Evolutionary conservation across 2,329 filamentous ascomycete genomes (phyloP).

Genomic region (Colletotrichum theobromicola): DNA sequence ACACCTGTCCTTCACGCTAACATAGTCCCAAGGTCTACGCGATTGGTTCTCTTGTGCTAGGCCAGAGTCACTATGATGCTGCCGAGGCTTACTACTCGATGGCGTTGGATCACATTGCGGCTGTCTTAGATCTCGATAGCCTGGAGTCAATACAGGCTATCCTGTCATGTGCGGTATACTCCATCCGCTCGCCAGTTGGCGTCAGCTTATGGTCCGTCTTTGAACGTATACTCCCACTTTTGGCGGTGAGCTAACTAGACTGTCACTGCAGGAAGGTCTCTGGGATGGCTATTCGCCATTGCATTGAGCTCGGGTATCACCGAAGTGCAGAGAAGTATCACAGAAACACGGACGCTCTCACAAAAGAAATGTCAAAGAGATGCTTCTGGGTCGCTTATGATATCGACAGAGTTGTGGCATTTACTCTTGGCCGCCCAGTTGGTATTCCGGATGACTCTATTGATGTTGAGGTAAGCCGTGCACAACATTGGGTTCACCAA

Average conservation of each 20-base stretch:
- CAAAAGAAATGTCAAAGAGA: slow-evolving; percentile 32
- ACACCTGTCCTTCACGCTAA: neutral
- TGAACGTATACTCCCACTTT: too few species aligned
- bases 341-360: slow-evolving; percentile 20
- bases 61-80: slow-evolving; percentile 4
- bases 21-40: slow-evolving; percentile 14
- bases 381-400: slow-evolving; percentile 38
- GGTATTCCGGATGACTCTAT: slow-evolving; percentile 30
- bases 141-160: slow-evolving; percentile 37
- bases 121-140: slow-evolving; percentile 27
- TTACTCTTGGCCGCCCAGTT: slow-evolving; percentile 34
- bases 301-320: slow-evolving; percentile 39
- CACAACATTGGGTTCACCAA: neutral
- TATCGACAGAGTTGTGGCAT: slow-evolving; percentile 34
- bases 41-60: slow-evolving; percentile 18
- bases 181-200: slow-evolving; percentile 32
- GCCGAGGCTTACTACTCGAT: slow-evolving; percentile 21
- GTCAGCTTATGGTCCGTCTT: slow-evolving; percentile 29
- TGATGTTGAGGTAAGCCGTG: slow-evolving; percentile 28
- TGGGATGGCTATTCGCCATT: slow-evolving; percentile 37
- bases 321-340: slow-evolving; percentile 27
- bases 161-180: slow-evolving; percentile 35
- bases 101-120: slow-evolving; percentile 23
- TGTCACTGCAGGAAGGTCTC: slow-evolving; percentile 29
- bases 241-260: neutral